Percentiles rank a stretch among this genome's conserved stretches.
Evolutionary conservation across 176 grass and related monocot species (phyloP).

Genomic region (Elymus sibiricus): DNA sequence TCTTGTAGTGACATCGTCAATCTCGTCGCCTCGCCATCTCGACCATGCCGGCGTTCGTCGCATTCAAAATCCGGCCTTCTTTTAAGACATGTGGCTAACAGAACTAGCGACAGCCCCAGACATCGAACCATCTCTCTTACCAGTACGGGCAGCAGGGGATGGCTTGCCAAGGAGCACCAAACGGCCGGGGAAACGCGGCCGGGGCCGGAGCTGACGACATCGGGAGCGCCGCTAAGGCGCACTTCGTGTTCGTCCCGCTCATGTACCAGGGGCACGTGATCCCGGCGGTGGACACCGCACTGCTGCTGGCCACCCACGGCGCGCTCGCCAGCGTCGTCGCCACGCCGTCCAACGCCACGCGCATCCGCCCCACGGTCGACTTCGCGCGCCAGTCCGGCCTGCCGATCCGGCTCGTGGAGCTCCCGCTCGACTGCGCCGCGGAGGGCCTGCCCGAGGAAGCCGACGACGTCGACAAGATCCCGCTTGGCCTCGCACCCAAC

Average conservation of each 20-base stretch:
- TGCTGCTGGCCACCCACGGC: slow-evolving; percentile 46
- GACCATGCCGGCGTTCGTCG: background rate
- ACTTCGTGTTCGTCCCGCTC: slow-evolving; percentile 58
- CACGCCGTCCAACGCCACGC: slow-evolving; percentile 37
- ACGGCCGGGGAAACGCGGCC: background rate
- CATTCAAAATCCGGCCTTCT: background rate
- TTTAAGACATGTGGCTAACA: background rate
- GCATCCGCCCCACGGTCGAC: slow-evolving; percentile 18
- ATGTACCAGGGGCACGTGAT: slow-evolving; percentile 57
- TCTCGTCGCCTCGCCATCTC: background rate
- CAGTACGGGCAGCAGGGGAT: background rate
- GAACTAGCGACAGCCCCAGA: background rate
- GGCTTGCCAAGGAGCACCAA: background rate
- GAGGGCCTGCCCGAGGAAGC: slow-evolving; percentile 21
- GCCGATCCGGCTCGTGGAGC: slow-evolving; percentile 23
- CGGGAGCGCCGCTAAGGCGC: slow-evolving; percentile 19
- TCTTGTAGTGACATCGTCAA: background rate
- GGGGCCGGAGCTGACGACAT: background rate
- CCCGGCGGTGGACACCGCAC: slow-evolving; percentile 41
- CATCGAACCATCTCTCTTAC: background rate
- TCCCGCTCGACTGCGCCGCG: slow-evolving; percentile 29
- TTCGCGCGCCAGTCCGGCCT: slow-evolving; percentile 7
- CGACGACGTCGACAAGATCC: slow-evolving; percentile 40
- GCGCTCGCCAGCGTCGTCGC: slow-evolving; percentile 38
- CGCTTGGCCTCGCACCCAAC: background rate